phyloP scores from a whole-genome alignment of 129 eudicot genomes.

The Escallonia rubra region DNA sequence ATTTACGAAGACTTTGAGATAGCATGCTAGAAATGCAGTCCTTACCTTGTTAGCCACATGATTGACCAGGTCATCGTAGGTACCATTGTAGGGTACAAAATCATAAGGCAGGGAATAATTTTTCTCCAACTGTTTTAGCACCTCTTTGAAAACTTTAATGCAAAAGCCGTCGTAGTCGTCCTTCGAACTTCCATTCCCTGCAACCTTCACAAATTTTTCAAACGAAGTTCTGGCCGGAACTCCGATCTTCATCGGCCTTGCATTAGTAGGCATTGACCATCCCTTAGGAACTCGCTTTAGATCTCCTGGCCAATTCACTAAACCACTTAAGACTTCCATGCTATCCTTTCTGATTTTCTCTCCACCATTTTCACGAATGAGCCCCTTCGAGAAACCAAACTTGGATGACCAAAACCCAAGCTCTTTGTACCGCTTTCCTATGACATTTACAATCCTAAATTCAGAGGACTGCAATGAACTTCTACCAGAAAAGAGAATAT shows the following conservation, averaged over 20 bases:
- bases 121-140: conserved; percentile 27
- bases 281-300: conserved; percentile 33
- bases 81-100: conserved; percentile 23
- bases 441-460: conserved; percentile 29
- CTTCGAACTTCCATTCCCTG: conserved; percentile 16
- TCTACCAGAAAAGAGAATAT: conserved; percentile 15
- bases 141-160: conserved; percentile 43
- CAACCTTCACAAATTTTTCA: conserved; percentile 37
- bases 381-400: conserved; percentile 33
- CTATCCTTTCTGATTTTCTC: conserved; percentile 5
- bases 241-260: conserved; percentile 32
- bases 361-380: conserved; percentile 15
- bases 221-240: conserved; percentile 47
- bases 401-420: conserved; percentile 11
- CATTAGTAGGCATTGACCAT: conserved; percentile 31
- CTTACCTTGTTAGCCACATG: conserved; percentile 36
- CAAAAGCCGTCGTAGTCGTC: conserved; percentile 44
- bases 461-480: neutral
- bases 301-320: conserved; percentile 37
- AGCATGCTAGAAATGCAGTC: too few relatives aligned
- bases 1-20: too few relatives aligned
- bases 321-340: conserved; percentile 14
- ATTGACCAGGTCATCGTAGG: neutral
- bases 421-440: conserved; percentile 43
- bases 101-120: conserved; percentile 29